phyloP scores from a whole-genome alignment of 2,329 filamentous ascomycete genomes.

The Canariomyces notabilis region DNA sequence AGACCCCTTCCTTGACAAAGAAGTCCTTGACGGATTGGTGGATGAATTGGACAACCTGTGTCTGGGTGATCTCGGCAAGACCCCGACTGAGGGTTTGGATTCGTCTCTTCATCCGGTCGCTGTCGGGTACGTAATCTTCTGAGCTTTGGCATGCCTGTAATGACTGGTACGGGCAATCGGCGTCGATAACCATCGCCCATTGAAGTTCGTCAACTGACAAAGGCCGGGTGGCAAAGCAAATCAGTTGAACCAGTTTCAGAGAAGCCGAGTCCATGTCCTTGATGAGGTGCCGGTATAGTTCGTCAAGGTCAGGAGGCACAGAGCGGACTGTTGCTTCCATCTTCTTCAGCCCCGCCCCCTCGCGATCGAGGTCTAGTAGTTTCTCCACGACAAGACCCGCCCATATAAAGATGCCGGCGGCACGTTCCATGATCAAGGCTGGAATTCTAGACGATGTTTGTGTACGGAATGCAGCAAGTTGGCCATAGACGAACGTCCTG shows the following conservation, averaged over 20 bases:
- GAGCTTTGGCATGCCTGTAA: slow-evolving; percentile 19
- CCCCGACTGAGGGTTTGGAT: slow-evolving; percentile 27
- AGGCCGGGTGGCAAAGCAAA: slow-evolving; percentile 29
- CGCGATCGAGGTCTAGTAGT: slow-evolving; percentile 15
- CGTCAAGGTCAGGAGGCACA: slow-evolving; percentile 24
- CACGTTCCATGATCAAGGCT: slow-evolving; percentile 23
- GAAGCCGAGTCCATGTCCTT: slow-evolving; percentile 19
- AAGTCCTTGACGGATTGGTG: slow-evolving; percentile 34
- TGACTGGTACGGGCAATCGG: slow-evolving; percentile 19
- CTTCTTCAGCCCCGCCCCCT: slow-evolving; percentile 3
- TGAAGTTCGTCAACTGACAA: slow-evolving; percentile 27
- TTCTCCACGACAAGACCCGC: slow-evolving; percentile 28
- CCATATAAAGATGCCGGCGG: slow-evolving; percentile 35
- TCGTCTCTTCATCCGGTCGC: slow-evolving; percentile 17
- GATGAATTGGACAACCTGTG: slow-evolving; percentile 30
- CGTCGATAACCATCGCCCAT: slow-evolving; percentile 30
- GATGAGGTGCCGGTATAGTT: slow-evolving; percentile 26
- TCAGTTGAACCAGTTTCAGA: slow-evolving; percentile 30
- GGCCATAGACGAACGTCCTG: slow-evolving; percentile 24
- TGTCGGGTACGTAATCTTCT: slow-evolving; percentile 17
- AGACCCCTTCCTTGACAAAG: slow-evolving; percentile 25
- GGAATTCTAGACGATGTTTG: slow-evolving; percentile 6
- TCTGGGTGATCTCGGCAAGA: slow-evolving; percentile 25
- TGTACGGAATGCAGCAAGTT: slow-evolving; percentile 14
- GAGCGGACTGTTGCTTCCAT: slow-evolving; percentile 24